Evolutionary conservation across 202 grass and related monocot genomes (phyloP).

Genomic region (Dendrocalamus latiflorus): DNA sequence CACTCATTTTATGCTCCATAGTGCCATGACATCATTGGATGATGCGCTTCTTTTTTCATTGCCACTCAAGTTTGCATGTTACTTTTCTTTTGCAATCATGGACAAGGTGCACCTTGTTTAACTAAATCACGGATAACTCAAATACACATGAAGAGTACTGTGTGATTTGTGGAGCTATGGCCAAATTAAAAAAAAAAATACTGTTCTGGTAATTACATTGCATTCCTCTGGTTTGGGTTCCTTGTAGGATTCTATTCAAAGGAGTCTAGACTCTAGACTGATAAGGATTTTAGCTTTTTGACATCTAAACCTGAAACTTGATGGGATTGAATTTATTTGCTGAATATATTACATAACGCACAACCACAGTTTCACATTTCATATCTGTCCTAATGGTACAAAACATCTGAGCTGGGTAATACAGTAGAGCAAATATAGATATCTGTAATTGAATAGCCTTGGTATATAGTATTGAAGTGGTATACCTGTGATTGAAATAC

Average conservation of each 20-base stretch:
- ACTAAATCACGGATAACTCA: neutral
- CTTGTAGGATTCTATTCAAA: neutral
- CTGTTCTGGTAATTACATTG: neutral
- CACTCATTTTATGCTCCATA: neutral
- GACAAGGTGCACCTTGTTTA: neutral
- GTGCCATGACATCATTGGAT: neutral
- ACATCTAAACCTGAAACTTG: neutral
- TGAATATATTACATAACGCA: neutral
- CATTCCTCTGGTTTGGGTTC: conserved; percentile 6
- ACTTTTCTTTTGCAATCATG: neutral
- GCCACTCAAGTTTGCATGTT: conserved; percentile 1
- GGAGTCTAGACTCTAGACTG: neutral
- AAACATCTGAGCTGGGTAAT: neutral
- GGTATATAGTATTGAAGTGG: neutral
- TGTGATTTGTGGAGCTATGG: conserved; percentile 3
- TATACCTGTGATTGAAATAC: neutral
- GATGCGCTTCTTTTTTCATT: neutral
- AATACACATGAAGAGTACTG: neutral
- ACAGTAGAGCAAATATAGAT: neutral
- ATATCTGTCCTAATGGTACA: neutral
- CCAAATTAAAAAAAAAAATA: neutral
- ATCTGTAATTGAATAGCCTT: neutral
- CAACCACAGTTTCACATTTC: neutral
- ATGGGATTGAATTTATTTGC: neutral
- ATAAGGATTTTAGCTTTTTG: neutral